phyloP scores from a whole-genome alignment of 192 early-diverging fungal genomes.

The Spizellomyces sp. region DNA sequence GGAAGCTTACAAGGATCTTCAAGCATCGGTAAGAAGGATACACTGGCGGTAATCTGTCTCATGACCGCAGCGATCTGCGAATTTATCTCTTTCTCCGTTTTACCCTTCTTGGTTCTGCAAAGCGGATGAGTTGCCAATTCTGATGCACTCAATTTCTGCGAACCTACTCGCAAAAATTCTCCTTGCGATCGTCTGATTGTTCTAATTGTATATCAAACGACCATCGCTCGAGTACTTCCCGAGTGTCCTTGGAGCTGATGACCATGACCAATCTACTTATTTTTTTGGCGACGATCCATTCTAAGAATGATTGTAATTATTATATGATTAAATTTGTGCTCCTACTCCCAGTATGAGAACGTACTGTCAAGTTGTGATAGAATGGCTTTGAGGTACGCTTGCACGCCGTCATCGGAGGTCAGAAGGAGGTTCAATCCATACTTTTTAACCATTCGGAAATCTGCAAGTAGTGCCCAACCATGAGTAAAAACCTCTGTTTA shows the following conservation, averaged over 20 bases:
- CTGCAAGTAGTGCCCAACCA: conserved; percentile 21
- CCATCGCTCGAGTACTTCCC: conserved; percentile 89
- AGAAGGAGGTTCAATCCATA: conserved; percentile 85
- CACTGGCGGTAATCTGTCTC: conserved; percentile 87
- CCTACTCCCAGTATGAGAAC: not conserved
- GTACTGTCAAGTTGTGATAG: conserved; percentile 80
- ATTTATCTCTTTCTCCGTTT: conserved; percentile 64
- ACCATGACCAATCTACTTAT: conserved; percentile 87
- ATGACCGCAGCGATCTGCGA: conserved; percentile 86
- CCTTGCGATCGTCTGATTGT: conserved; percentile 34
- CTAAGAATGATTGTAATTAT: conserved; percentile 33
- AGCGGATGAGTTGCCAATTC: not conserved
- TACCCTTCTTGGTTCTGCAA: conserved; percentile 15
- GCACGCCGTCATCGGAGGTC: conserved; percentile 72
- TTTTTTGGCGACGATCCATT: conserved; percentile 73
- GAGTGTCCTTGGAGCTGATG: conserved; percentile 80
- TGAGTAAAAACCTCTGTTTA: not conserved
- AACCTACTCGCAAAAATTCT: not conserved
- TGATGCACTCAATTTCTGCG: no score
- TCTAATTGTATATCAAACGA: conserved; percentile 88
- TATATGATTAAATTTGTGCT: no score
- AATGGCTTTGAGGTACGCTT: conserved; percentile 75
- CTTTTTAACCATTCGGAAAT: conserved; percentile 83
- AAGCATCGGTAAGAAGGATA: conserved; percentile 87
- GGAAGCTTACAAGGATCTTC: conserved; percentile 74